Evolutionary conservation across 306 rosid species (phyloP).

Genomic region (Casuarina glauca): DNA sequence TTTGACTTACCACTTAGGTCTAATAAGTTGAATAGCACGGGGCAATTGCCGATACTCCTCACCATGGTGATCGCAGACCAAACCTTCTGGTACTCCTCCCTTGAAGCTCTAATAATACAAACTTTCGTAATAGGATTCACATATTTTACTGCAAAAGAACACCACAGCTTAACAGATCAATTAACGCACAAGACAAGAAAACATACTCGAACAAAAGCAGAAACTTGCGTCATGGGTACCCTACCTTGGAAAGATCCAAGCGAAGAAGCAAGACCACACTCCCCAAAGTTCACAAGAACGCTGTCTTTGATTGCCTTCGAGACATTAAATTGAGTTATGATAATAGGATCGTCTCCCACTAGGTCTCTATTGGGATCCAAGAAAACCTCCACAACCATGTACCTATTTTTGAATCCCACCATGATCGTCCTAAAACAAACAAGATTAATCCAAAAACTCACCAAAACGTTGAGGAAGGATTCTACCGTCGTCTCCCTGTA

Average conservation of each 20-base stretch:
- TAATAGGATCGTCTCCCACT: slow-evolving; percentile 48
- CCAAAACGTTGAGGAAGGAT: not conserved
- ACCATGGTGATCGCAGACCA: slow-evolving; percentile 83
- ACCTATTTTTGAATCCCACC: slow-evolving; percentile 83
- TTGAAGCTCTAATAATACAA: slow-evolving; percentile 68
- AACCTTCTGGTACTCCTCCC: slow-evolving; percentile 70
- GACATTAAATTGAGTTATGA: slow-evolving; percentile 64
- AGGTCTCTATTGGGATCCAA: slow-evolving; percentile 70
- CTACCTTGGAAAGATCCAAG: slow-evolving; percentile 73
- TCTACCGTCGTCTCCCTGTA: not conserved
- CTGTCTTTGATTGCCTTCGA: slow-evolving; percentile 68
- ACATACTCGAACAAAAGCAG: not conserved
- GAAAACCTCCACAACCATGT: slow-evolving; percentile 74
- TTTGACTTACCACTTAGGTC: slow-evolving; percentile 61
- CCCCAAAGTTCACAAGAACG: slow-evolving; percentile 74
- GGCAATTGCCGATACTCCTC: slow-evolving; percentile 58
- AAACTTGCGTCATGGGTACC: slow-evolving; percentile 1
- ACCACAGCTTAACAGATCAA: not conserved
- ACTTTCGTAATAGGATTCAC: slow-evolving; percentile 77
- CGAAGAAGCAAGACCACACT: slow-evolving; percentile 82
- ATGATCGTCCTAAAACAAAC: slow-evolving; percentile 30
- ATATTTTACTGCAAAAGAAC: slow-evolving; percentile 55
- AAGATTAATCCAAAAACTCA: not conserved
- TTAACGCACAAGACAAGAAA: not conserved
- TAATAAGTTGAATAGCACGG: slow-evolving; percentile 64